Base-by-base conservation (phyloP, 768 basidiomycete species). In the Xerocomus brunneocitrinus region DNA sequence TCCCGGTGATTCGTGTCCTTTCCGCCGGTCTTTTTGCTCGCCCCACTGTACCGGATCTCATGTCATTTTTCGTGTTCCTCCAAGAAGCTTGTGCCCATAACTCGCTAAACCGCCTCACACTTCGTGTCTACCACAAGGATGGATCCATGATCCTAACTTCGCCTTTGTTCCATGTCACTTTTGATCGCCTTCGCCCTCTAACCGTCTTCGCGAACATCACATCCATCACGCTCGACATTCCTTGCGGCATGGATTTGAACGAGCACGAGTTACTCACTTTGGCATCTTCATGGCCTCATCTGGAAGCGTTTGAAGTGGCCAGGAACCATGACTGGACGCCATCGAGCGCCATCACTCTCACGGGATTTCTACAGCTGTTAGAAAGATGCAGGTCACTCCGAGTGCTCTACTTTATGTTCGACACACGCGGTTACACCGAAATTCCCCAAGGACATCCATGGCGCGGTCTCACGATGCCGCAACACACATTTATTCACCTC, bases 201-300 rank as follows among this genome's bases (percentile, higher is more conserved):
- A 50, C 47, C 0, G 47, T 8, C 35, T 61, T 58, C 12, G 27
- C 0, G 6, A 58, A 61, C 28, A 44, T 58, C 42, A 52, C 22
- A 8, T 38, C 24, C 2, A 32, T 61, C 16, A 24, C 3, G 6
- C 39, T 62, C 31, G 14, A 48, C 30, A 36, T 50, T n/a, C 24
- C 32, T 22, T 54, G 35, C 6, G n/a, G 40, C 5, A 14, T 39
- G 2, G 53, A 61, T 36, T 16, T 62, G 31, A 52, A 42, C 6
- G 52, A 53, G 40, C 16, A 22, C 28, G 49, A 51, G 16, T 35
- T 62, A 2, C 47, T 62, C 19, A 22, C 27, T 22, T 42, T 62
- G 27, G 57, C 54, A 30, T 61, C 61, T 13, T 55, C 49, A 1
- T 62, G 61, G 61, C 54, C 61, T 5, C 36, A 24, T 12, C 22